phyloP scores from a whole-genome alignment of 345 rosid species.

The Euphorbia lathyris region DNA sequence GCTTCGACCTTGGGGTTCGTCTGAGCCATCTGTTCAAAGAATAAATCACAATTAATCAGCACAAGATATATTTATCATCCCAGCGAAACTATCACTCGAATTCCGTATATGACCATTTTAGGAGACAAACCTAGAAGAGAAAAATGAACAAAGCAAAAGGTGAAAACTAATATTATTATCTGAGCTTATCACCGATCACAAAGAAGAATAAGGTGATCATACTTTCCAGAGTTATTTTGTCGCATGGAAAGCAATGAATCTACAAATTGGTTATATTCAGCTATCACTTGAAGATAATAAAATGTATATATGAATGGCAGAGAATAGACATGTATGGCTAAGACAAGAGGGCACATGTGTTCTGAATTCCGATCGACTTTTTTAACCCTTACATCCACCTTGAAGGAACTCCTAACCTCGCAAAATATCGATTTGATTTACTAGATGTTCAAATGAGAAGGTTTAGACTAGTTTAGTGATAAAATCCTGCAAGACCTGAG shows the following conservation, averaged over 20 bases:
- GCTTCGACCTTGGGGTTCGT: constrained; percentile 40
- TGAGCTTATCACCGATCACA: not conserved
- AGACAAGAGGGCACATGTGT: not conserved
- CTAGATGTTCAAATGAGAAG: too few relatives aligned
- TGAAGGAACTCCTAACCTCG: too few relatives aligned
- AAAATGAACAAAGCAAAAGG: not conserved
- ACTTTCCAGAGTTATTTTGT: too few relatives aligned
- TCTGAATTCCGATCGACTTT: not conserved
- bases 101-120: not conserved
- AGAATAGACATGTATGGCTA: too few relatives aligned
- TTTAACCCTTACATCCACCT: not conserved
- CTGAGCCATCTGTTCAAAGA: constrained; percentile 46
- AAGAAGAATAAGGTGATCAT: not conserved
- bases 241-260: not conserved
- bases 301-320: not conserved
- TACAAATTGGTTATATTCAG: not conserved
- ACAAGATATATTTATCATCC: not conserved
- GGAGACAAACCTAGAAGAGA: not conserved
- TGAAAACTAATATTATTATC: not conserved
- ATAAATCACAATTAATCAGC: not conserved
- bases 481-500: not conserved
- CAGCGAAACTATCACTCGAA: too few relatives aligned
- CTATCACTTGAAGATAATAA: not conserved
- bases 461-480: not conserved
- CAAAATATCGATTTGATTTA: too few relatives aligned